Evolutionary conservation across 371 early-diverging fungal genomes (phyloP), one percentile per base, ranked within the genome.

Genomic region (Rhizopus sp.): DNA sequence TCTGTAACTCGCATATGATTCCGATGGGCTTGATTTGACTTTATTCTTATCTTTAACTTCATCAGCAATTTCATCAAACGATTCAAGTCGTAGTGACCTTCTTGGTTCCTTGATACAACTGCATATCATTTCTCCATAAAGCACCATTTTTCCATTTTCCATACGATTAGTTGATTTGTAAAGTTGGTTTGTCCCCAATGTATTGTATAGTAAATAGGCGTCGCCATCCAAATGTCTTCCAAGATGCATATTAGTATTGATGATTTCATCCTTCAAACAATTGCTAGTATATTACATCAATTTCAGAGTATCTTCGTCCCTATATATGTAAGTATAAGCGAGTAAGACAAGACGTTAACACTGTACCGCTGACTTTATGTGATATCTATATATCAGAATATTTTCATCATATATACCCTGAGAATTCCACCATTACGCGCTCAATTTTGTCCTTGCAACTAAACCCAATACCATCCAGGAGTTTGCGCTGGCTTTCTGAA

Each of bases 261-360:
- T 46, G 5, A 62, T 52, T 56, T 57, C 57, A 15, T 51, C 57
- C 48, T 45, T 55, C 49, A 62, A 32, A 46, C 55, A 61, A 15
- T 44, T 50, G 55, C 58, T 58, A 41, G 55, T 55, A 45, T 37
- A 58, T 45, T 63, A 50, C 46, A 63, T 63, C 45, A 58, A 55
- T 30, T 63, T 63, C 50, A 63, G 40, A 31, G 63, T 58, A 34
- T 63, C 63, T 34, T 58, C 63, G 50, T 58, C 55, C 63, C 57
- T 62, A 62, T 57, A 56, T 50, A 61, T 33, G 50, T 45, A 55
- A 44, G 46, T 55, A 15, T 61, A n/a, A n/a, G n/a, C n/a, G 55
- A 46, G 37, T 53, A 53, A 60, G 32, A 51, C 33, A 55, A 59
- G 45, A 46, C 59, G 45, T 59, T 35, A 29, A 39, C 44, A 44